Conservation (phyloP, 345 rosid genomes). For the Camelina laxa region DNA sequence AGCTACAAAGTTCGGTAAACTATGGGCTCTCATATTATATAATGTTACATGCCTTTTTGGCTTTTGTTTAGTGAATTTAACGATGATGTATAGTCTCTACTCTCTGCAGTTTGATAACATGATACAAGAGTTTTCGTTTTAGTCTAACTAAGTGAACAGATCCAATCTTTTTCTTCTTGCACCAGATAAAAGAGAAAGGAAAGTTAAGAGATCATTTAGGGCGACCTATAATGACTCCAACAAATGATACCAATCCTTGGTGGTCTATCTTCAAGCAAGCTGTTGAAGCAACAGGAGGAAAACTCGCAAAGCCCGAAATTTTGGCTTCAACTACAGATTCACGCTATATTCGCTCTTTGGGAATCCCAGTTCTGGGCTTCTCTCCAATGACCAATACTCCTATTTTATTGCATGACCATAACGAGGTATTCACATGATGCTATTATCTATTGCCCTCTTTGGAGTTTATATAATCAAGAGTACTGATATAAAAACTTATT, state of each 20-base stretch:
- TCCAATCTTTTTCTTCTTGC: constrained; percentile 1
- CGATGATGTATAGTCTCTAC: background rate
- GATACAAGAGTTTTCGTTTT: background rate
- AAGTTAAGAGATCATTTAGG: constrained; percentile 65
- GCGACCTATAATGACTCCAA: constrained; percentile 63
- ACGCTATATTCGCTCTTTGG: constrained; percentile 61
- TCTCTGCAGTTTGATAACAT: background rate
- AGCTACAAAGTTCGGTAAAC: background rate
- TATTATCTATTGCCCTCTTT: constrained; percentile 6
- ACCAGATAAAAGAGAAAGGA: constrained; percentile 65
- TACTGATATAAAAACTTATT: constrained; percentile 8
- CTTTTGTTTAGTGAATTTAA: background rate
- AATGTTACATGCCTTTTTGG: background rate
- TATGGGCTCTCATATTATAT: too few species aligned
- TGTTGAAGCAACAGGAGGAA: constrained; percentile 73
- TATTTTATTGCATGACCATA: constrained; percentile 82
- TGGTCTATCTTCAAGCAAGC: constrained; percentile 81
- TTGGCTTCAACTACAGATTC: constrained; percentile 91
- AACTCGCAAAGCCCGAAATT: constrained; percentile 82
- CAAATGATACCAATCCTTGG: constrained; percentile 87
- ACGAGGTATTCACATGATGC: constrained; percentile 62
- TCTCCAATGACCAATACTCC: constrained; percentile 90
- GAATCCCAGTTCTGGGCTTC: constrained; percentile 84
- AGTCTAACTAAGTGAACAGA: background rate
- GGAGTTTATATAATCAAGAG: background rate